Evolutionary conservation across 352 stramenopile species (phyloP), one percentile per base, ranked within the genome.

Genomic region (Phytophthora colocasiae): DNA sequence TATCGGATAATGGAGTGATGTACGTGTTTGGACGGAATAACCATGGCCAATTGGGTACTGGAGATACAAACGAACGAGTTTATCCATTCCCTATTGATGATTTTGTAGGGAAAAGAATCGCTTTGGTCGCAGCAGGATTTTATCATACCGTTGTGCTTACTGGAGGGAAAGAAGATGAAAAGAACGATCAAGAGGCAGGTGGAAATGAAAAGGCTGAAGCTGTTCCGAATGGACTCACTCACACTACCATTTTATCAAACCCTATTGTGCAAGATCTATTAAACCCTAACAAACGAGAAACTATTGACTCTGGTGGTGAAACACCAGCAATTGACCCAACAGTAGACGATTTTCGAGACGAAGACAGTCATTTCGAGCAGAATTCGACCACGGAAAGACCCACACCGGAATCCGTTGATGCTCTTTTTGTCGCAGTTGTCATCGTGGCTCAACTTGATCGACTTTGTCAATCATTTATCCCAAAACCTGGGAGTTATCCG

Each of bases 1-100:
- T 97, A 0, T 95, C 81, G 4, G 85, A 97, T 10, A 97, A 89
- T n/a, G 90, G 91, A 10, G 76, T 97, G 36, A 58, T 98, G 34
- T 98, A 94, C 60, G 94, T 98, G 0, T 98, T 97, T 73, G 93
- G 93, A 5, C 72, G 92, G n/a, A 98, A 98, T 58, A 98, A 98
- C 50, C 93, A 98, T 44, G 95, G 95, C 0, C 94, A 98, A 70
- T 66, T 98, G 1, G 94, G 92, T 6, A 98, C 90, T 0, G 92
- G 92, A 0, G 94, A 98, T 53, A 93, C 87, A 1, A 93, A 77
- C 22, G 94, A 98, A 64, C 85, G 90, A 3, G 27, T 97, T 14
- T 92, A 82, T 60, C 93, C 93, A 1, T 94, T 86, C 24, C 80
- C 90, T 8, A 85, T 98, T 36, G 90, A 97, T 53, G 81, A 91